Evolutionary conservation across 495 filamentous ascomycete species (phyloP).

Genomic region (Penicillium macrosclerotiorum): DNA sequence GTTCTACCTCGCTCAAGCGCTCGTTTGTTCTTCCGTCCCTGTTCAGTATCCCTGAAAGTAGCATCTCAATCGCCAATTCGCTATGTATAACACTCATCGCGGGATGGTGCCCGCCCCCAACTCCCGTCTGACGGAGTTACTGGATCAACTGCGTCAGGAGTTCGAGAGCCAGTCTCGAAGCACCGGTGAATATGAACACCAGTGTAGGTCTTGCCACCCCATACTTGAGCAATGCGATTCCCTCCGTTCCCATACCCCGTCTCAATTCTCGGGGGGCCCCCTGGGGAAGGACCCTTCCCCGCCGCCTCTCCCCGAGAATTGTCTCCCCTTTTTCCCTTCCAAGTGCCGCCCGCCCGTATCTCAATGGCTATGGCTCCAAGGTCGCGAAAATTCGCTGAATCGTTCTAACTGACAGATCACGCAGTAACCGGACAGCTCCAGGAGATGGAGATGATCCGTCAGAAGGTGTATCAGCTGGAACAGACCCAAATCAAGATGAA

Average conservation of each 20-base stretch:
- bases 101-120: slow-evolving; percentile 73
- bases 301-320: no score
- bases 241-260: no score
- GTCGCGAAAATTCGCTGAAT: slow-evolving; percentile 28
- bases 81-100: slow-evolving; percentile 90
- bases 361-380: slow-evolving; percentile 14
- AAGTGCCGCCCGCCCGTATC: slow-evolving; percentile 13
- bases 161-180: slow-evolving; percentile 79
- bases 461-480: slow-evolving; percentile 88
- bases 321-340: background rate
- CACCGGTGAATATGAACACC: slow-evolving; percentile 80
- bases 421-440: slow-evolving; percentile 82
- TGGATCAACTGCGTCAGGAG: slow-evolving; percentile 86
- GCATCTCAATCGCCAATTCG: slow-evolving; percentile 8
- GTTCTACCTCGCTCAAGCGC: slow-evolving; percentile 4
- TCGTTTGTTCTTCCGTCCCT: background rate
- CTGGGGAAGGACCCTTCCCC: no score
- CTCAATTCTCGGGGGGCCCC: no score
- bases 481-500: slow-evolving; percentile 83
- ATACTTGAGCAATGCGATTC: no score
- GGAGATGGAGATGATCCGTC: slow-evolving; percentile 88
- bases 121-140: slow-evolving; percentile 80
- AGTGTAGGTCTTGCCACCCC: slow-evolving; percentile 82
- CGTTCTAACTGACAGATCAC: slow-evolving; percentile 29
- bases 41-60: background rate